Evolutionary conservation across 176 grass and related monocot genomes (phyloP).

Genomic region (Juncus effusus): DNA sequence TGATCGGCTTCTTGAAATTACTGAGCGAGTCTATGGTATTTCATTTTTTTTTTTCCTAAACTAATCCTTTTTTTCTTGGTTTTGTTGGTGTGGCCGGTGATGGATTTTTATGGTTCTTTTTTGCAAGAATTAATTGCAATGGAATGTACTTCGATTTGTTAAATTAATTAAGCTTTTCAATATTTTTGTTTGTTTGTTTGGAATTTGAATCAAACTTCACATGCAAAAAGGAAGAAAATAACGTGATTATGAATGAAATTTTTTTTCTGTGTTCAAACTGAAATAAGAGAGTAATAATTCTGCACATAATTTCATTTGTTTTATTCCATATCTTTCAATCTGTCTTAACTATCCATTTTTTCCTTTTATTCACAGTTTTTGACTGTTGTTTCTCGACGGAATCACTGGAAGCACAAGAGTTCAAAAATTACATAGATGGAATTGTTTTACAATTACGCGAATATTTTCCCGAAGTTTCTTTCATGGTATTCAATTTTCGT

Average conservation of each 20-base stretch:
- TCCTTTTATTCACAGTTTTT: slow-evolving; percentile 53
- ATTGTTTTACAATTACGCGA: slow-evolving; percentile 67
- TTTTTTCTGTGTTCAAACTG: no score
- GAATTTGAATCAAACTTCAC: no score
- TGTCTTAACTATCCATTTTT: no score
- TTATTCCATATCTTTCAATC: no score
- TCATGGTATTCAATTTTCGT: slow-evolving; percentile 83
- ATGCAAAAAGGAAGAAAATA: no score
- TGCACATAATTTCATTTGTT: no score
- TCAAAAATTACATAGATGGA: slow-evolving; percentile 59
- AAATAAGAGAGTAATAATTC: no score
- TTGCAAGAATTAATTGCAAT: no score
- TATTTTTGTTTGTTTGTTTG: no score
- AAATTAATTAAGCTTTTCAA: no score
- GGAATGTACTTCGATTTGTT: no score
- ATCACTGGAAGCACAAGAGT: slow-evolving; percentile 63
- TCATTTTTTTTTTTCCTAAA: neutral
- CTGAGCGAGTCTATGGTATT: slow-evolving; percentile 83
- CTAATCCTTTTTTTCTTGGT: neutral
- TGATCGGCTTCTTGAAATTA: slow-evolving; percentile 94
- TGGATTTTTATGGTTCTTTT: neutral
- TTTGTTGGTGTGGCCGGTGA: neutral
- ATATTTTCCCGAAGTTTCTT: slow-evolving; percentile 59
- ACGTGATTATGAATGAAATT: no score
- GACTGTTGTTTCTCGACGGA: slow-evolving; percentile 89